Conservation (phyloP, 768 basidiomycete genomes). For the Mycena floridula region DNA sequence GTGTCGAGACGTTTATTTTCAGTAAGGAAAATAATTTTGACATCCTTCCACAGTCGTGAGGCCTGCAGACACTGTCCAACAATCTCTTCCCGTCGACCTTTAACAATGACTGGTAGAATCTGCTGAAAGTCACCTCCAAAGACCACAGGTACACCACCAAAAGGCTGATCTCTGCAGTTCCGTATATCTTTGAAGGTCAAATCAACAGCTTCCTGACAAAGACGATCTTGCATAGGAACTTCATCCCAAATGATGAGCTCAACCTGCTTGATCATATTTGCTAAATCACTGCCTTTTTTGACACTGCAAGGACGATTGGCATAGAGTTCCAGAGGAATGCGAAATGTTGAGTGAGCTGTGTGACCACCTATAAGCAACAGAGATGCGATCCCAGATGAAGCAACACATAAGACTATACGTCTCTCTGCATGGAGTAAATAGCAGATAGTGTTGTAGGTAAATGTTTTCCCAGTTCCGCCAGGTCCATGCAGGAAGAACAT, state of each 20-base stretch:
- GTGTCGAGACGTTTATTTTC: conserved; percentile 21
- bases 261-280: conserved; percentile 25
- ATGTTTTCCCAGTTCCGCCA: conserved; percentile 43
- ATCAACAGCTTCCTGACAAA: conserved; percentile 35
- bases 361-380: conserved; percentile 35
- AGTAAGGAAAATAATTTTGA: conserved; percentile 26
- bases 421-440: conserved; percentile 16
- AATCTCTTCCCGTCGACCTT: conserved; percentile 31
- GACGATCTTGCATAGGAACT: conserved; percentile 26
- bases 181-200: conserved; percentile 27
- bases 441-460: conserved; percentile 30
- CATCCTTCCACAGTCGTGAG: conserved; percentile 31
- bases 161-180: conserved; percentile 17
- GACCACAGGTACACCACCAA: conserved; percentile 39
- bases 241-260: conserved; percentile 15
- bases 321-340: conserved; percentile 33
- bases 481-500: conserved; percentile 38
- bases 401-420: conserved; percentile 38
- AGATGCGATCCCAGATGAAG: conserved; percentile 45
- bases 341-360: conserved; percentile 43
- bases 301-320: conserved; percentile 26
- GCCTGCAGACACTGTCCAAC: conserved; percentile 25
- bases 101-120: conserved; percentile 34
- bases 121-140: conserved; percentile 48
- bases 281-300: conserved; percentile 20